These are phyloP conservation scores for Ambispora gerdemannii DNA, from an alignment of 192 early-diverging fungal species.

Conservation along the genomic window DNA sequence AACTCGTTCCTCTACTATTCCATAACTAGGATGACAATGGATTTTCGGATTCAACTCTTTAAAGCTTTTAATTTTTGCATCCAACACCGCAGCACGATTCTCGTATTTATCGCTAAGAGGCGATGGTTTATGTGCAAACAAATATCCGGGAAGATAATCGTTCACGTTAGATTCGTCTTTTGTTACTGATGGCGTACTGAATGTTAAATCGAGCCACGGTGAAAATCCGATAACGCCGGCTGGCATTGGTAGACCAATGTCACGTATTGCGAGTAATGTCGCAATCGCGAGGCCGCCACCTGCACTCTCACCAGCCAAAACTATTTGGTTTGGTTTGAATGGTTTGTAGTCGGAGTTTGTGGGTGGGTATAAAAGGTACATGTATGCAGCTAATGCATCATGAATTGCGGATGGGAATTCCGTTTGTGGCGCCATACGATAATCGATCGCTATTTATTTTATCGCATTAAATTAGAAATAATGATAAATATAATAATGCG, in stretches of 20 bases:
- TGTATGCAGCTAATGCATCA: constrained; percentile 76
- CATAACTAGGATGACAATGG: constrained; percentile 22
- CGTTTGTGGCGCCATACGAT: constrained; percentile 76
- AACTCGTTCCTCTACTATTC: constrained; percentile 33
- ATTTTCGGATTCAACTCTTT: constrained; percentile 5
- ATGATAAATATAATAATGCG: too few species aligned
- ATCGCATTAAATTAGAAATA: too few species aligned
- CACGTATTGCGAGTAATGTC: constrained; percentile 52
- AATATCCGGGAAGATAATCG: constrained; percentile 42
- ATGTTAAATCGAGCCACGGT: constrained; percentile 46
- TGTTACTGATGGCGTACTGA: constrained; percentile 44
- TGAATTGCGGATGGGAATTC: constrained; percentile 80
- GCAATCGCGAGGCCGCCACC: constrained; percentile 62
- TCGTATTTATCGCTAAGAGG: constrained; percentile 37
- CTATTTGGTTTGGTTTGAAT: constrained; percentile 52
- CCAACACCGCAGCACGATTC: constrained; percentile 26
- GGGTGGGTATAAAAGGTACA: constrained; percentile 57
- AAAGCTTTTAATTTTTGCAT: constrained; percentile 19
- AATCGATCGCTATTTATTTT: constrained; percentile 64
- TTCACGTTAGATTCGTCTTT: constrained; percentile 23
- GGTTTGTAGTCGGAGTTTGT: constrained; percentile 43
- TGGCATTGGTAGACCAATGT: constrained; percentile 54
- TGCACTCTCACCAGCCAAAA: constrained; percentile 67
- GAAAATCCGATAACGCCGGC: constrained; percentile 48
- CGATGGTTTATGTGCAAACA: constrained; percentile 32